A percentile compares a stretch with the other conserved stretches of the same genome.
Conservation (phyloP, 768 basidiomycete species). For the Leccinellum rugosiceps region DNA sequence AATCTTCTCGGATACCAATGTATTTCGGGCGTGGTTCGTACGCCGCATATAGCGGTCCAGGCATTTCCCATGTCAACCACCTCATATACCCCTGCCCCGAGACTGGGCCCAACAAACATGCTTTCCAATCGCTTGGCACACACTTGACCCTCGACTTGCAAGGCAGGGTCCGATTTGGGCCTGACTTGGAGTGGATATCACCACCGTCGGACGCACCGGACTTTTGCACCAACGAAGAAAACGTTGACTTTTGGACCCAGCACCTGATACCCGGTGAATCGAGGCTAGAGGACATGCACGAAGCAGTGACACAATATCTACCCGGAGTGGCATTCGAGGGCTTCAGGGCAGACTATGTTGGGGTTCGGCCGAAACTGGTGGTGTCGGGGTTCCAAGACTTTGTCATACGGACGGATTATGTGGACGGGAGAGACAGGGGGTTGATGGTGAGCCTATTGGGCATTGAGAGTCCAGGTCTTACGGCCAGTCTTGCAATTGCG, state of each 20-base stretch:
- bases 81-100: constrained; percentile 93
- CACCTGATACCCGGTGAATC: constrained; percentile 64
- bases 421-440: constrained; percentile 33
- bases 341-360: constrained; percentile 78
- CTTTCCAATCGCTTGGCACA: constrained; percentile 85
- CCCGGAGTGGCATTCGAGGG: constrained; percentile 58
- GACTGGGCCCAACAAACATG: constrained; percentile 51
- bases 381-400: constrained; percentile 88
- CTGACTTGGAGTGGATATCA: constrained; percentile 85
- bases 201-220: constrained; percentile 38
- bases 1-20: constrained; percentile 59
- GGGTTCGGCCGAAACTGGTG: constrained; percentile 85
- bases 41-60: constrained; percentile 81
- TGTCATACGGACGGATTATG: constrained; percentile 62
- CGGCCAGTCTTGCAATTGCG: constrained; percentile 82
- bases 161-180: constrained; percentile 86
- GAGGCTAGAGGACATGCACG: constrained; percentile 60
- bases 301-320: constrained; percentile 71
- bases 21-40: constrained; percentile 86
- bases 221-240: constrained; percentile 37
- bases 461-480: constrained; percentile 92
- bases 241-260: constrained; percentile 73
- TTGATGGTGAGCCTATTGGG: constrained; percentile 81
- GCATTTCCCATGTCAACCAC: constrained; percentile 59
- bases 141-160: constrained; percentile 87